A percentile compares a stretch with the other conserved stretches of the same genome.
Evolutionary conservation across 345 rosid genomes (phyloP).

Genomic region (Hypericum androsaemum): DNA sequence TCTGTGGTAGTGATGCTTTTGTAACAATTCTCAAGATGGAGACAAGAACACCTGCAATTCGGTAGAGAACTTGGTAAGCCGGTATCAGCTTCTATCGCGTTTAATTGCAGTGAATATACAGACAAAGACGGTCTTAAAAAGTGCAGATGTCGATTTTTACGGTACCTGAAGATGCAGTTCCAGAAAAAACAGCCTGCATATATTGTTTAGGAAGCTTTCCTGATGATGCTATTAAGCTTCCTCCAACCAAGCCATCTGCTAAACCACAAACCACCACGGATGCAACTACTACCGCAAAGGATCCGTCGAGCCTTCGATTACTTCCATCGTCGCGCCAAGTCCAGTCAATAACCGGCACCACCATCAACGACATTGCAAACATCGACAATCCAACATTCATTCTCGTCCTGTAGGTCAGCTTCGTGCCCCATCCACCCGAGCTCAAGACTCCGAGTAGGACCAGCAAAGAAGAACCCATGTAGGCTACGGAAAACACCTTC

Average conservation of each 20-base stretch:
- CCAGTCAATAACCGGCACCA: slow-evolving; percentile 61
- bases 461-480: slow-evolving; percentile 71
- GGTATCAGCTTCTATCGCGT: not conserved
- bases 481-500: slow-evolving; percentile 82
- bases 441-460: slow-evolving; percentile 50
- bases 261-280: slow-evolving; percentile 68
- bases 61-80: not conserved
- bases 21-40: slow-evolving; percentile 66
- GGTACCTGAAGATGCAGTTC: slow-evolving; percentile 92
- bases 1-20: slow-evolving; percentile 74
- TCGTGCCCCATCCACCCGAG: slow-evolving; percentile 47
- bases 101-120: too few species aligned
- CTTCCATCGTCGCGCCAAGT: slow-evolving; percentile 20
- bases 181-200: slow-evolving; percentile 95
- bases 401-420: slow-evolving; percentile 42
- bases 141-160: not conserved
- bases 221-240: slow-evolving; percentile 77
- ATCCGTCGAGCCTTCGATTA: slow-evolving; percentile 20
- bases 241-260: slow-evolving; percentile 83
- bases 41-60: slow-evolving; percentile 55
- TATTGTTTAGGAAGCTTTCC: slow-evolving; percentile 81
- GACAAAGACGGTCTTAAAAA: not conserved
- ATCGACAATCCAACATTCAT: slow-evolving; percentile 75
- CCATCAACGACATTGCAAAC: slow-evolving; percentile 65
- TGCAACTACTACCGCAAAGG: slow-evolving; percentile 42